phyloP scores from a whole-genome alignment of 257 asterid genomes.

The Scutellaria galericulata region DNA sequence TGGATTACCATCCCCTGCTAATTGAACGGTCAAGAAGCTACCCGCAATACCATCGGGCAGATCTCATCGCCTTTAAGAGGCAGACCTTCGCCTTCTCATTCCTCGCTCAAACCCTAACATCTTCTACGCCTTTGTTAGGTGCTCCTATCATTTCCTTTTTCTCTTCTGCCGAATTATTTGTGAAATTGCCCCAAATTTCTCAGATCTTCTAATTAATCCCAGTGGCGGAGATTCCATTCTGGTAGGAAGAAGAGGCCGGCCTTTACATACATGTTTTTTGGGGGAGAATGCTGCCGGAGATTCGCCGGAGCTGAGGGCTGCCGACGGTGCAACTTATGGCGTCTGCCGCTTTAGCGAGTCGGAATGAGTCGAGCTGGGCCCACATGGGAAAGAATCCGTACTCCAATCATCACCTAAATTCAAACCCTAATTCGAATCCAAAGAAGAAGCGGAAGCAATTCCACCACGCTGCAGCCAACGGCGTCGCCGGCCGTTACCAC shows the following conservation, averaged over 20 bases:
- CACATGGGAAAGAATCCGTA: conserved; percentile 81
- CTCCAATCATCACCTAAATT: conserved; percentile 55
- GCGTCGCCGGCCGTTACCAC: conserved; percentile 39
- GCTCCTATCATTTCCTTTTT: not conserved
- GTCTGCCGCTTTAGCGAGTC: conserved; percentile 79
- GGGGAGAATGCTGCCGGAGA: conserved; percentile 40
- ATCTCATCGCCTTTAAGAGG: conserved; percentile 87
- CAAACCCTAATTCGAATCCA: conserved; percentile 78
- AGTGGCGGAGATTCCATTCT: not conserved
- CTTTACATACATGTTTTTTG: conserved; percentile 50
- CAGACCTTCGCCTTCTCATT: conserved; percentile 46
- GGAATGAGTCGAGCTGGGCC: conserved; percentile 81
- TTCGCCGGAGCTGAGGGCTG: conserved; percentile 45
- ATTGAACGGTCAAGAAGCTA: conserved; percentile 50
- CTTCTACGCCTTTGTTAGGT: conserved; percentile 4
- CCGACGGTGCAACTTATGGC: conserved; percentile 66
- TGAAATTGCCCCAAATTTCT: not conserved
- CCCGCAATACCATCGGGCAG: conserved; percentile 78
- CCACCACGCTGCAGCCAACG: conserved; percentile 50
- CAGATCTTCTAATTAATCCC: not conserved
- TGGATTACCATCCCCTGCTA: conserved; percentile 32
- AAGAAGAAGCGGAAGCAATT: conserved; percentile 74
- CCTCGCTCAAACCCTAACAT: conserved; percentile 75
- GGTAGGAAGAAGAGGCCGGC: conserved; percentile 2
- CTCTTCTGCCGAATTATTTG: no score